Base-by-base conservation (phyloP, 768 basidiomycete species). In the Lactifluus piperatus region DNA sequence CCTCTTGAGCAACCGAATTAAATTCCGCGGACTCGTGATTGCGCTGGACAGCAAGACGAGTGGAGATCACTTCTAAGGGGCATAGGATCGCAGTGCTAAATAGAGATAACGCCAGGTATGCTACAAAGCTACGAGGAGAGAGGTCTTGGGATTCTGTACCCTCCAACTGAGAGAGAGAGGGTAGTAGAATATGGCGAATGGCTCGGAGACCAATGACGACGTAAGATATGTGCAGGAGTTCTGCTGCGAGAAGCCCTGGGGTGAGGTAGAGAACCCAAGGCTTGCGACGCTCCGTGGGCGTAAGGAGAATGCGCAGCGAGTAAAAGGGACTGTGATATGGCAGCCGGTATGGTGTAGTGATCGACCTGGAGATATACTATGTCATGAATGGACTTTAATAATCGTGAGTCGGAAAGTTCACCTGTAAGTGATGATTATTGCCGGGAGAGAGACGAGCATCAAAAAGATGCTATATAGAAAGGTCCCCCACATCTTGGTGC, bases 231-330 rank as follows among this genome's bases (percentile, higher is more conserved):
- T 80, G 79, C 20, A 74, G 54, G 5, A 77, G 63, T 47, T 80
- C 71, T 0, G 76, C 71, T 3, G 72, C 66, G 37, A 82, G 71
- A 43, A 85, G 72, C 16, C 82, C 91, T 0, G 91, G 91, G 1
- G 90, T 91, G 43, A 88, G 65, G 68, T 90, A 93, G 45, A 93
- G 69, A 39, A 85, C 77, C 89, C 89, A 93, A 3, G 89, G 91
- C 10, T 79, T 79, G 29, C 80, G 79, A 53, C 84, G 81, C 69
- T 93, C 91, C 6, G 89, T 91, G 5, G 88, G 86, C 0, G 91
- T 93, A 56, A 93, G 76, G 34, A 93, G 75, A 58, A 84, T 71
- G 22, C 86, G 85, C 16, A 92, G 71, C 20, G 86, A 80, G 60
- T 79, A 75, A 56, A 79, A 67, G 2, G 78, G 74, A 34, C 78